Base-by-base conservation (phyloP, 768 basidiomycete genomes). In the Termitomyces sp. region DNA sequence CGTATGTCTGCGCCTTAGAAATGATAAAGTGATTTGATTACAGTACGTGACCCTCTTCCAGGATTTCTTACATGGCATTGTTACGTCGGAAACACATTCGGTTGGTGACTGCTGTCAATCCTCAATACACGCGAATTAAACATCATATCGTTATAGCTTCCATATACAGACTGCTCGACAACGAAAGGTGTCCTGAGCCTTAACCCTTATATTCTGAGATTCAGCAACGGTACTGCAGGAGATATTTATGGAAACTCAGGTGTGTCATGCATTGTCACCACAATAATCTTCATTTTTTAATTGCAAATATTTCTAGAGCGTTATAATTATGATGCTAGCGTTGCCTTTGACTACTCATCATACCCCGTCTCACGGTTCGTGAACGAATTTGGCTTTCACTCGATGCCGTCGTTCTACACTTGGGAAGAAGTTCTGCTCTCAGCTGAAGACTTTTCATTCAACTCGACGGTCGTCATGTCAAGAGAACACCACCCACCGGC, bases 331-430 rank as follows among this genome's bases (percentile, higher is more conserved):
- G 77, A 81, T 59, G 77, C 77, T 5, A 68, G 69, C 2, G 69
- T 71, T 46, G 82, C 82, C 0, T 83, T 84, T 65, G 74, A 81
- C 57, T 77, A 82, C 56, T 74, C 70, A 53, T 79, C 80, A 0
- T 85, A 73, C 61, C 82, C 81, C 12, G 72, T 80, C 43, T 46
- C 30, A 51, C 76, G 82, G 43, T 84, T 83, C 54, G 72, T 83
- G 43, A 83, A 83, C 58, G 82, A 85, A 59, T 84, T 84, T 54
- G 82, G 82, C 78, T 83, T 82, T 68, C 83, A 83, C 64, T 84
- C 82, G 0, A 81, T 82, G 78, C 83, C 82, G 5, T 83, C 82
- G 0, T 80, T 84, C 67, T 84, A 81, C 58, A 77, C 70, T 51
- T 85, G 82, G 82, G 73, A 82, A 61, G 80, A 83, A 62, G 83